A percentile compares a stretch with the other conserved stretches of the same genome.
Conservation (phyloP, 2,329 filamentous ascomycete species). For the Didymella keratinophila region DNA sequence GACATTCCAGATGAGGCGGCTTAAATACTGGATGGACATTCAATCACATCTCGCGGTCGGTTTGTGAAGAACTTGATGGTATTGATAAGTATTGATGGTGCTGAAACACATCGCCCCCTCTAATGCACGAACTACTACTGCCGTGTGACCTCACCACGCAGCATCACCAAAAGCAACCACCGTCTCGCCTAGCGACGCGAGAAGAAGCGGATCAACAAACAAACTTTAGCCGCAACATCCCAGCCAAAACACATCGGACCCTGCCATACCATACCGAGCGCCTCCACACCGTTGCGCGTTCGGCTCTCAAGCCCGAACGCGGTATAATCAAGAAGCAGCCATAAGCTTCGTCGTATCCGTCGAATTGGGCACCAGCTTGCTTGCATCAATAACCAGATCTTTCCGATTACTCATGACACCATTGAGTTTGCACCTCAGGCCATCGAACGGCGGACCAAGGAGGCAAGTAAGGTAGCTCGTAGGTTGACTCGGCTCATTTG, state of each 20-base stretch:
- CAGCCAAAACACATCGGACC: neutral
- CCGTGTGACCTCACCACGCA: constrained; percentile 20
- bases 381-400: constrained; percentile 7
- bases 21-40: too few species aligned
- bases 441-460: constrained; percentile 25
- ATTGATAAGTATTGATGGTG: constrained; percentile 7
- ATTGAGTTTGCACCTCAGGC: constrained; percentile 25
- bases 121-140: constrained; percentile 21
- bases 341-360: neutral
- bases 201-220: constrained; percentile 11
- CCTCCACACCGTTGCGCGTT: neutral
- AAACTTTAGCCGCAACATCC: neutral
- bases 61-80: neutral
- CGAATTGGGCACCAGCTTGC: neutral
- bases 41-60: too few species aligned
- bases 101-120: constrained; percentile 21
- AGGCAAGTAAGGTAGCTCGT: constrained; percentile 30
- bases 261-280: neutral
- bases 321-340: neutral
- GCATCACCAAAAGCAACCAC: constrained; percentile 11
- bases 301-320: neutral
- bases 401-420: constrained; percentile 21
- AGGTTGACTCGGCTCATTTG: constrained; percentile 24
- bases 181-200: constrained; percentile 5
- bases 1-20: neutral